Evolutionary conservation across 1,284 basidiomycete genomes (phyloP), one percentile per base, ranked within the genome.

Genomic region (Trichosporon coremiiforme): DNA sequence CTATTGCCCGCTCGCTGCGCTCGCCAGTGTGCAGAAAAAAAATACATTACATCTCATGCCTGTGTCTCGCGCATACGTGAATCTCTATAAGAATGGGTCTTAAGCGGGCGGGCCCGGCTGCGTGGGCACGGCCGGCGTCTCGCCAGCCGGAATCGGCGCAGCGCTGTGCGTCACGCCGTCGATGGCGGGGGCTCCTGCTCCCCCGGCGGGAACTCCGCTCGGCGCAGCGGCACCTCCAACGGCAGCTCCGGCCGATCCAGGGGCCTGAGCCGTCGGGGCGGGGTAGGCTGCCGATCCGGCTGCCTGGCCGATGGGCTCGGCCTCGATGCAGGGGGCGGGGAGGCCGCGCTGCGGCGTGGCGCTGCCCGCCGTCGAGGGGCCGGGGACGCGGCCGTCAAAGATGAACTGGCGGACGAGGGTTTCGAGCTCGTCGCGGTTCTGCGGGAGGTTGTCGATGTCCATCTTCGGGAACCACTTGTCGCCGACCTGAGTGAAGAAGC

Each of bases 401-500:
- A 91, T 89, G 86, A 88, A 91, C 67, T 86, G 83, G 76, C 87
- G 84, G 25, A 90, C 88, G 1, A 82, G 83, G 25, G 82, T 83
- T 67, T 87, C 88, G 70, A 93, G 91, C 76, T 88, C 87, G 62
- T 86, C 82, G 9, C 89, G 85, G 76, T 93, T 89, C 72, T 86
- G 85, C 10, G 92, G 90, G 60, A 93, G 83, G 38, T 82, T 85
- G 72, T 83, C 82, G 36, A 84, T 74, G 57, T 79, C 81, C 73
- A 96, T 85, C 81, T 90, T 92, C 1, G 94, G 93, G 75, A 88
- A 85, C 90, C 92, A 97, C 77, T 89, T 87, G 15, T 92, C 89
- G 65, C 87, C 88, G 47, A 84, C 84, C 75, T 88, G 85, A 78
- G 89, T 87, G 83, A 99, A 99, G 86, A 92, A 99, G 70, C 90